Base-by-base conservation (phyloP, 495 filamentous ascomycete species). In the Lophiostoma macrostomum region DNA sequence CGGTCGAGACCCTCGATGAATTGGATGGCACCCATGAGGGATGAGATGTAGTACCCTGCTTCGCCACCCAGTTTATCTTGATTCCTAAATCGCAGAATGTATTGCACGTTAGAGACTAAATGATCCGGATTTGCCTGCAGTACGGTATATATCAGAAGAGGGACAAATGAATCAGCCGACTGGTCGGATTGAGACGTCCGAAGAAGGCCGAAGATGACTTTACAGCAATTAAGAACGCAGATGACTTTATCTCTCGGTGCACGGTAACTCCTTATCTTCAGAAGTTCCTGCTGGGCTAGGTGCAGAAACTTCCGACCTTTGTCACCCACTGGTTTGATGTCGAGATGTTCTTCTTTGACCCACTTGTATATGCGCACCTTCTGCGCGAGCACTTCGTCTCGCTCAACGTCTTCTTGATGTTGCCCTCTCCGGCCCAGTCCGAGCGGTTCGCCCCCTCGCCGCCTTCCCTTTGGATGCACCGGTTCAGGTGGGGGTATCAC, bases 211-310 rank as follows among this genome's bases (percentile, higher is more conserved):
- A 99, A 97, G 46, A 99, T 96, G 47, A 99, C 93, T 69, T 99
- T 99, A 78, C 93, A 99, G 72, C 90, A 95, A 71, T 99, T 99
- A 37, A 99, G 71, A 43, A 97, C 88, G 69, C 93, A 97, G 37
- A 99, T 97, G 16, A 99, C 89, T 69, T 99, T 99, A 71, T 99
- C 93, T 65, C 93, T 77, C 11, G 93, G 93, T 10, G 93, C 93
- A 50, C 94, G 81, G 65, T 99, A 99, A 12, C 85, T 91, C 63
- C 89, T 95, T 51, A 99, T 94, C 69, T 99, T 99, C 13, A 90
- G 69, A 29, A 99, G 72, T 68, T 99, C 94, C 76, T 94, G 88
- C 61, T 96, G 88, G 20, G 93, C 94, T 42, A 97, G 76, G 50
- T 78, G 78, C 55, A 99, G 73, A 63, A 99, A 97, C 43, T 87